Evolutionary conservation across 805 yeast species (phyloP).

Genomic region (Wickerhamiella brachini): DNA sequence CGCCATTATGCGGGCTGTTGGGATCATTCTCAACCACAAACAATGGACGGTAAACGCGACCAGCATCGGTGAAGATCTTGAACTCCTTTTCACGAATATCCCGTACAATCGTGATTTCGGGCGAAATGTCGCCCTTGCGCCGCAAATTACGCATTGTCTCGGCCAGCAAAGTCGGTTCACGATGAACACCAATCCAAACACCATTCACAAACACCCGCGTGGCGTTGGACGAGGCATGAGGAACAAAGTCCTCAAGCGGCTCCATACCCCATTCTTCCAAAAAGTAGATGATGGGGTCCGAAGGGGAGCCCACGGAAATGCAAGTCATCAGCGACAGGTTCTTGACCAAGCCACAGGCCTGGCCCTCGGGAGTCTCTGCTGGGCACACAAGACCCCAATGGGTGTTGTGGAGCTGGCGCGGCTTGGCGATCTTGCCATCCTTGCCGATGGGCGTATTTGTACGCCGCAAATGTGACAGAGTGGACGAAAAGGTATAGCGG

Average conservation of each 20-base stretch:
- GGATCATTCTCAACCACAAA: slow-evolving; percentile 77
- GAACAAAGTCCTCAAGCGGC: slow-evolving; percentile 89
- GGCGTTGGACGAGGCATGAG: slow-evolving; percentile 79
- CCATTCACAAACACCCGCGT: slow-evolving; percentile 95
- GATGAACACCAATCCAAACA: slow-evolving; percentile 98
- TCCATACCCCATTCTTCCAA: slow-evolving; percentile 99
- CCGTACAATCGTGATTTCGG: slow-evolving; percentile 93
- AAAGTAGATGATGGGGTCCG: slow-evolving; percentile 83
- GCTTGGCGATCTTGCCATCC: slow-evolving; percentile 97
- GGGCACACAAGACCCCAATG: slow-evolving; percentile 99
- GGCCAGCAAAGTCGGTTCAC: slow-evolving; percentile 86
- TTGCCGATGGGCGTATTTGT: slow-evolving; percentile 98
- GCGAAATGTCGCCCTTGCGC: slow-evolving; percentile 88
- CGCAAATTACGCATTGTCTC: slow-evolving; percentile 83
- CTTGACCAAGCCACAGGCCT: slow-evolving; percentile 98
- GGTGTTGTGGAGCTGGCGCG: slow-evolving; percentile 96
- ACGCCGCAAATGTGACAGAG: slow-evolving; percentile 95
- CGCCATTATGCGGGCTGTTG: slow-evolving; percentile 43
- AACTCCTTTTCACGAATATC: slow-evolving; percentile 95
- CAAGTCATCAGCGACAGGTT: slow-evolving; percentile 93
- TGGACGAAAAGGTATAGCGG: slow-evolving; percentile 96
- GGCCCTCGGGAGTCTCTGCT: slow-evolving; percentile 99
- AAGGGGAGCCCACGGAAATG: slow-evolving; percentile 95
- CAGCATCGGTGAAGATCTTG: slow-evolving; percentile 94
- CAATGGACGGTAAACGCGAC: slow-evolving; percentile 93